A percentile compares a stretch with the other conserved stretches of the same genome.
Evolutionary conservation across 2,329 filamentous ascomycete genomes (phyloP).

Genomic region (Epichloe bromicola): DNA sequence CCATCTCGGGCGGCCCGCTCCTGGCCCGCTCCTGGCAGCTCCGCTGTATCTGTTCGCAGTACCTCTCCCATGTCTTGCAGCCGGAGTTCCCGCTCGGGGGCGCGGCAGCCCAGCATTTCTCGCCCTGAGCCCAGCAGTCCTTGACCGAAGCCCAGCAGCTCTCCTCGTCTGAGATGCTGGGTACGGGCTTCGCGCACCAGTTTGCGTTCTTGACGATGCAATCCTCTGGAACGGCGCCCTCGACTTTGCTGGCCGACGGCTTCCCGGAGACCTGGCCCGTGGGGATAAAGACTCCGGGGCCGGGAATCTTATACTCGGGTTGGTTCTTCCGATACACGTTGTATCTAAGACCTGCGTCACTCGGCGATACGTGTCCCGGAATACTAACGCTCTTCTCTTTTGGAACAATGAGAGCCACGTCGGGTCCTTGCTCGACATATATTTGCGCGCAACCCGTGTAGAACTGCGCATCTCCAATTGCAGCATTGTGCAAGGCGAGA

Average conservation of each 20-base stretch:
- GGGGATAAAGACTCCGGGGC: constrained; percentile 39
- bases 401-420: constrained; percentile 27
- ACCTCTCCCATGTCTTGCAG: constrained; percentile 49
- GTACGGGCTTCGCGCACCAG: constrained; percentile 55
- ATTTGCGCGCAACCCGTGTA: constrained; percentile 62
- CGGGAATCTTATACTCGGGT: constrained; percentile 39
- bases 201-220: constrained; percentile 57
- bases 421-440: constrained; percentile 38
- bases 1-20: constrained; percentile 33
- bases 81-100: constrained; percentile 47
- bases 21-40: constrained; percentile 31
- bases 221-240: constrained; percentile 39
- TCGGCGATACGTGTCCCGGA: constrained; percentile 47
- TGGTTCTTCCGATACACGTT: constrained; percentile 44
- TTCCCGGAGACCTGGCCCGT: constrained; percentile 7
- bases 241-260: constrained; percentile 8
- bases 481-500: constrained; percentile 52
- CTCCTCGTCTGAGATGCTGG: constrained; percentile 37
- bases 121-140: constrained; percentile 45
- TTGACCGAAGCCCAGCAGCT: constrained; percentile 47
- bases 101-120: constrained; percentile 44
- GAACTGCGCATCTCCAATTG: constrained; percentile 52
- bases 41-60: constrained; percentile 39
- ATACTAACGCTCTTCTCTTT: constrained; percentile 36
- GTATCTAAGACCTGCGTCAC: constrained; percentile 44